Percentiles rank a stretch among this genome's conserved stretches.
phyloP scores from a whole-genome alignment of 352 stramenopile genomes.

The Phytophthora idaei region DNA sequence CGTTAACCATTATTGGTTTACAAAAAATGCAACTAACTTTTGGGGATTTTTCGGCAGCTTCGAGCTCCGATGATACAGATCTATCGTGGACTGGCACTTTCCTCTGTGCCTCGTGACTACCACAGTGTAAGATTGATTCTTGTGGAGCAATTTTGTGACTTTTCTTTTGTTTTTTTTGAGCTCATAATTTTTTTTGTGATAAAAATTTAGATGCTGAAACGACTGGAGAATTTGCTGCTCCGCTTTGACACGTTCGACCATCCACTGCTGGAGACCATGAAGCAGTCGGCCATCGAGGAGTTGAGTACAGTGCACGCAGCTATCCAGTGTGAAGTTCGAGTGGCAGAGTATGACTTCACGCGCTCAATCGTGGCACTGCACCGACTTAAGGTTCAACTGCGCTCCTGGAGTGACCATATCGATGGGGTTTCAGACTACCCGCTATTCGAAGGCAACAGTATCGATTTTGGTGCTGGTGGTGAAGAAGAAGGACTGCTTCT shows the following conservation, averaged over 20 bases:
- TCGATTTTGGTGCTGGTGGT: slow-evolving; percentile 49
- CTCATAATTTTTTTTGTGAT: slow-evolving; percentile 6
- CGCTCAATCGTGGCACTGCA: slow-evolving; percentile 76
- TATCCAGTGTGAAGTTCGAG: slow-evolving; percentile 68
- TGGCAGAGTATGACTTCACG: slow-evolving; percentile 81
- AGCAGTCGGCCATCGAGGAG: slow-evolving; percentile 75
- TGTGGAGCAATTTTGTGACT: neutral
- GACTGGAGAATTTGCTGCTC: slow-evolving; percentile 58
- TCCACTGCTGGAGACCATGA: slow-evolving; percentile 69
- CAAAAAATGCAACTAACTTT: neutral
- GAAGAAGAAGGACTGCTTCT: slow-evolving; percentile 39
- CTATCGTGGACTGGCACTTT: slow-evolving; percentile 66
- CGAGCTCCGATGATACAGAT: slow-evolving; percentile 74
- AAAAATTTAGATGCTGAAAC: slow-evolving; percentile 42
- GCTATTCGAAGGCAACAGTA: slow-evolving; percentile 60
- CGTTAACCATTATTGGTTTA: slow-evolving; percentile 1
- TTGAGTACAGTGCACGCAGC: slow-evolving; percentile 68
- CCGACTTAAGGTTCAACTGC: slow-evolving; percentile 67
- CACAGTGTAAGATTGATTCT: slow-evolving; percentile 37
- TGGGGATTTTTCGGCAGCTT: slow-evolving; percentile 40
- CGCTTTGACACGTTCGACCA: slow-evolving; percentile 71
- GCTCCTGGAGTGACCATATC: slow-evolving; percentile 82
- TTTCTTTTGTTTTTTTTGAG: neutral
- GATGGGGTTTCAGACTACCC: slow-evolving; percentile 80
- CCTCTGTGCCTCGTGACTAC: slow-evolving; percentile 61